phyloP scores from a whole-genome alignment of 1,284 basidiomycete genomes.

The Stygiomarasmius scandens region DNA sequence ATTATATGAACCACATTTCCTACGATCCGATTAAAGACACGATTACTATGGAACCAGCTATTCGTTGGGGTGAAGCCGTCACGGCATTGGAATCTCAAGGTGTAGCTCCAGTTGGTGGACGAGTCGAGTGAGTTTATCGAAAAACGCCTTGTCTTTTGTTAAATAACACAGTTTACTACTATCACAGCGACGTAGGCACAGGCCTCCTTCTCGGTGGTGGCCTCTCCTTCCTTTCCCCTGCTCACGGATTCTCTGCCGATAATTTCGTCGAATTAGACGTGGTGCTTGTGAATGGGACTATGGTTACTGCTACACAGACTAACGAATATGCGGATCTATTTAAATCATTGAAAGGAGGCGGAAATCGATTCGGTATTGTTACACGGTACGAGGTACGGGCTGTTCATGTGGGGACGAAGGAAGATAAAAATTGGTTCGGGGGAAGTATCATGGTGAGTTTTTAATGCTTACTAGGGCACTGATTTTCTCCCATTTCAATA shows the following conservation, averaged over 20 bases:
- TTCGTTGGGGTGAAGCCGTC: constrained; percentile 40
- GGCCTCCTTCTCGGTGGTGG: constrained; percentile 22
- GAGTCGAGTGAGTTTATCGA: constrained; percentile 29
- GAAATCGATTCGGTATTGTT: constrained; percentile 43
- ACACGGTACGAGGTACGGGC: constrained; percentile 41
- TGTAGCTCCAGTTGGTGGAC: constrained; percentile 38
- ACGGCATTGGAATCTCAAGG: constrained; percentile 32
- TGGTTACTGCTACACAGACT: constrained; percentile 39
- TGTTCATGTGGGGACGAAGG: constrained; percentile 35
- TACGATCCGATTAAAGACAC: constrained; percentile 36
- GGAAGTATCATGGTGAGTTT: constrained; percentile 34
- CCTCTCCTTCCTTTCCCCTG: constrained; percentile 17
- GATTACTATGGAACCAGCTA: constrained; percentile 39
- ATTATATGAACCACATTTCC: constrained; percentile 35
- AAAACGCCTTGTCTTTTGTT: background rate
- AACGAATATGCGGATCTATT: constrained; percentile 42
- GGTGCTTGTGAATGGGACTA: constrained; percentile 37
- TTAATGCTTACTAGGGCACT: background rate
- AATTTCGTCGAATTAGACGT: constrained; percentile 21
- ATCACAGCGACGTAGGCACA: constrained; percentile 16
- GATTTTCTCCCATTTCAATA: background rate
- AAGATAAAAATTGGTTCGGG: constrained; percentile 38
- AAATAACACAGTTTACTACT: too few species aligned
- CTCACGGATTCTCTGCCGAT: constrained; percentile 15
- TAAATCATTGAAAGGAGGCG: constrained; percentile 42